Evolutionary conservation across 2,329 filamentous ascomycete species (phyloP).

Genomic region (Talaromyces sp.): DNA sequence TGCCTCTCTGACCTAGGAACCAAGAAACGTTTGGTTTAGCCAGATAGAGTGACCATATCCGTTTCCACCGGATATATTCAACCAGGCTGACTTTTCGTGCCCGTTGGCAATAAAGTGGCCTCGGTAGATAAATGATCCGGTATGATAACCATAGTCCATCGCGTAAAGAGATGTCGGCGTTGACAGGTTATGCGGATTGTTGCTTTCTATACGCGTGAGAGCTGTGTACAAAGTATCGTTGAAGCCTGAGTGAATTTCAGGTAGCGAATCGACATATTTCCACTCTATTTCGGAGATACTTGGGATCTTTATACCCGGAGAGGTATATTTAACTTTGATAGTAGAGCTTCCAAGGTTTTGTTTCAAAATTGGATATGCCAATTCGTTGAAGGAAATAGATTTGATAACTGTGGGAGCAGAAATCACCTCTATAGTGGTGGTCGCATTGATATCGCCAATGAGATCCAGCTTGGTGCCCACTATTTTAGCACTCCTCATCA

Average conservation of each 20-base stretch:
- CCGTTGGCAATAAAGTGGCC: conserved; percentile 64
- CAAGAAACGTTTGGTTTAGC: conserved; percentile 61
- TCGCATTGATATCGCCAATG: conserved; percentile 67
- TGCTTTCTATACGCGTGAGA: conserved; percentile 51
- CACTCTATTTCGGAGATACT: conserved; percentile 57
- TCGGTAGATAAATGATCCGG: conserved; percentile 64
- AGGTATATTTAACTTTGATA: conserved; percentile 46
- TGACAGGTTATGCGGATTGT: conserved; percentile 56
- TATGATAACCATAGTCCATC: conserved; percentile 69
- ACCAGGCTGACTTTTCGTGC: conserved; percentile 52
- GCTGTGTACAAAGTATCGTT: conserved; percentile 64
- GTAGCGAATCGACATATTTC: conserved; percentile 67
- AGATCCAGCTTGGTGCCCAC: conserved; percentile 54
- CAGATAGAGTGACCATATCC: conserved; percentile 63
- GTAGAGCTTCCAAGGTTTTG: conserved; percentile 48
- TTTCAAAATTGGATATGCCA: conserved; percentile 39
- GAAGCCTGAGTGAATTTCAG: conserved; percentile 61
- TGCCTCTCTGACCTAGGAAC: conserved; percentile 56
- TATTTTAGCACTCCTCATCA: conserved; percentile 47
- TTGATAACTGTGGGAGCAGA: conserved; percentile 54
- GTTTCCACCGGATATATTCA: conserved; percentile 44
- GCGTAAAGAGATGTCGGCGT: conserved; percentile 65
- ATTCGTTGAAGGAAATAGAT: conserved; percentile 59
- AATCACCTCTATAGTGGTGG: conserved; percentile 63
- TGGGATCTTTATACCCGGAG: conserved; percentile 52